Evolutionary conservation across 2,329 filamentous ascomycete genomes (phyloP).

Genomic region (Emmonsiellopsis sp.): DNA sequence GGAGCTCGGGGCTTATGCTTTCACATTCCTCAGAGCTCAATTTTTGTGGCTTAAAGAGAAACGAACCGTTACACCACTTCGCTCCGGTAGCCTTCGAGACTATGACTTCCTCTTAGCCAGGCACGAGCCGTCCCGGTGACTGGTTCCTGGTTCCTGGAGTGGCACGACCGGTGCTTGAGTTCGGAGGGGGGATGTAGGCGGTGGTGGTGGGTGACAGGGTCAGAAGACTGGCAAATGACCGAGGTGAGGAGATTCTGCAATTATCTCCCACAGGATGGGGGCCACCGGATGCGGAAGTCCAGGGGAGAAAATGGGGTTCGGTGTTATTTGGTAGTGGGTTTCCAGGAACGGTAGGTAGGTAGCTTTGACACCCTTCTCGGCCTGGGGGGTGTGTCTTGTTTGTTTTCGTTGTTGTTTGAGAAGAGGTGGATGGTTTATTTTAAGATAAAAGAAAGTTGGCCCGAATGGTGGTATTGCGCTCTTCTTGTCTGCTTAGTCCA

Average conservation of each 20-base stretch:
- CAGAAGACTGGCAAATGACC: neutral
- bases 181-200: neutral
- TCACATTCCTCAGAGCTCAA: slow-evolving; percentile 5
- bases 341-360: neutral
- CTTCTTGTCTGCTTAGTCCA: neutral
- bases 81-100: neutral
- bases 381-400: too few relatives aligned
- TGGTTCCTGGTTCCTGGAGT: slow-evolving; percentile 1
- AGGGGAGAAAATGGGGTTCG: neutral
- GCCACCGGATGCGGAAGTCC: neutral
- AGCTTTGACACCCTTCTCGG: neutral
- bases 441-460: neutral
- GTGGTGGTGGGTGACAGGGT: neutral
- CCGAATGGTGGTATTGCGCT: neutral
- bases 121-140: slow-evolving; percentile 4
- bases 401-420: slow-evolving; percentile 2
- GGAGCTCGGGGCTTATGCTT: neutral
- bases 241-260: neutral
- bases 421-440: neutral
- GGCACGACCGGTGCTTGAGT: slow-evolving; percentile 1
- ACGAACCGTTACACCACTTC: slow-evolving; percentile 3
- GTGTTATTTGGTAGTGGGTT: neutral
- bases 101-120: slow-evolving; percentile 2
- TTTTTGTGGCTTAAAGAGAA: neutral
- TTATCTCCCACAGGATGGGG: neutral